Evolutionary conservation across 345 rosid genomes (phyloP), one percentile per base, ranked within the genome.

Genomic region (Arabidopsis arenosa): DNA sequence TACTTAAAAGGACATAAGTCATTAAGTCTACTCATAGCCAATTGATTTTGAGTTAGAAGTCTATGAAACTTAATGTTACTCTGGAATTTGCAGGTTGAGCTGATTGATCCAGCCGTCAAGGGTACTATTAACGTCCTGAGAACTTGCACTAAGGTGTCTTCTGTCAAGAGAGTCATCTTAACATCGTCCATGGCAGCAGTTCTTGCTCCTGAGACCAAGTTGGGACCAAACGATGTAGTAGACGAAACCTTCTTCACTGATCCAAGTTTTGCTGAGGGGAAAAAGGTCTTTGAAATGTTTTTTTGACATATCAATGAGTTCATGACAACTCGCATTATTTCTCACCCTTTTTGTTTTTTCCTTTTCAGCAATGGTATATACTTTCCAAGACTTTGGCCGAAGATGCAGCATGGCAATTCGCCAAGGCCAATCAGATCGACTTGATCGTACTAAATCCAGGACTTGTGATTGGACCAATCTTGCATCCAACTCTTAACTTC

Each of bases 231-330:
- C 13, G 58, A 70, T 4, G 35, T 74, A 23, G 66, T 87, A 33
- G 87, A 85, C 28, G 91, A 87, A 75, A 79, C 79, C 44, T 73
- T 79, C 78, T 80, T 75, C 59, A 84, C 89, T 2, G 80, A 85
- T 75, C 81, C 83, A 33, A 62, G 21, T 13, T 37, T 76, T 36
- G 81, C 80, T 43, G 64, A 75, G 61, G 45, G 68, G 17, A 33
- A 33, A 37, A 62, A 79, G 83, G 83, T 81, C 23, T 62, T 23
- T 45, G 15, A 5, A 14, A 28, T 62, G 6, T 55, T 9, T 47
- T 47, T 35, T 7, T 15, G 5, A 66, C 43, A 75, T 41, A 58
- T 66, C 66, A 28, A 13, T 21, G 30, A 47, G 14, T 28, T 43
- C 4, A 23, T 32, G 17, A 54, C 5, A 73, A 63, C 37, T 63